Percentiles rank a stretch among this genome's conserved stretches.
These are phyloP conservation scores for Xylaria sp. DNA, from an alignment of 2,329 filamentous ascomycete genomes.

Conservation along the genomic window DNA sequence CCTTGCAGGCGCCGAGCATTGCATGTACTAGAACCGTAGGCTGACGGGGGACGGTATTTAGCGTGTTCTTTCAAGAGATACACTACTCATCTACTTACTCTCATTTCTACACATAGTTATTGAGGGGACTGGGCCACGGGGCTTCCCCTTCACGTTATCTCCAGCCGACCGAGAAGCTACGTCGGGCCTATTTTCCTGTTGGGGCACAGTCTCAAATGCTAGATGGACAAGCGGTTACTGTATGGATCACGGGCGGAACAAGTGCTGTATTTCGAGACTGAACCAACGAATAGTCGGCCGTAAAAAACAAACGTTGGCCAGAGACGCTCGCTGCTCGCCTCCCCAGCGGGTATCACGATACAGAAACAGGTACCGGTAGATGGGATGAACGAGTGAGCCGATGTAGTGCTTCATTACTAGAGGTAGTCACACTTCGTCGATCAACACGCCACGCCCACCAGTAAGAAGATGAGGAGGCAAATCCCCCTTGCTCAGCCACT, in stretches of 20 bases:
- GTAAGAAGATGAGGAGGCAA: neutral
- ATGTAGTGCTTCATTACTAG: slow-evolving; percentile 14
- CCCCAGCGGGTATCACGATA: slow-evolving; percentile 8
- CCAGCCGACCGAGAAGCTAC: slow-evolving; percentile 3
- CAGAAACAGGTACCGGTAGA: neutral
- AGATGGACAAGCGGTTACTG: neutral
- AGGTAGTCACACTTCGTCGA: slow-evolving; percentile 7
- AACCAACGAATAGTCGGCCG: slow-evolving; percentile 12
- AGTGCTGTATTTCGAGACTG: neutral
- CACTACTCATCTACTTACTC: neutral
- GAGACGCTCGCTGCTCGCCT: neutral
- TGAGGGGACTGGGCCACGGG: neutral
- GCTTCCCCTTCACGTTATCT: neutral
- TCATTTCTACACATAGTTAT: neutral
- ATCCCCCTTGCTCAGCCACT: slow-evolving; percentile 18
- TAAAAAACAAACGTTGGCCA: neutral
- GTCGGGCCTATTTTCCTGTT: neutral
- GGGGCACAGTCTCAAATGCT: neutral
- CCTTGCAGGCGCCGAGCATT: too few relatives aligned
- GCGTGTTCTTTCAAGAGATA: neutral
- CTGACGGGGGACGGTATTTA: neutral
- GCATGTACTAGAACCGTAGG: too few relatives aligned
- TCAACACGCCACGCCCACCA: neutral
- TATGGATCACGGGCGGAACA: neutral
- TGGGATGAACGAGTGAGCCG: slow-evolving; percentile 10